phyloP scores from a whole-genome alignment of 805 yeast species.

The Candida gorgasii region DNA sequence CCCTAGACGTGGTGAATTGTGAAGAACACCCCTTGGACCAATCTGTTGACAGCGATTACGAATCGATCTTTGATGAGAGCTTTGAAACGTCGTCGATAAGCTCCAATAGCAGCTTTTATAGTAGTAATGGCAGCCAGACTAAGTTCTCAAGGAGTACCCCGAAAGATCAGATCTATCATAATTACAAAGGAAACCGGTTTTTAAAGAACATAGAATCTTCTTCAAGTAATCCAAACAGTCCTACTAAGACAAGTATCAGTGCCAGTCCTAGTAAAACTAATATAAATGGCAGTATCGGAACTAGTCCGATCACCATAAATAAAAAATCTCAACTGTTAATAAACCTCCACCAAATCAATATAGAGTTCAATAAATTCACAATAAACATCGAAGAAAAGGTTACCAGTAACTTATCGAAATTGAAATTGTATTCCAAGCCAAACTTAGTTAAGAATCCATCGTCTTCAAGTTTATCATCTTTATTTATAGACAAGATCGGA shows the following conservation, averaged over 20 bases:
- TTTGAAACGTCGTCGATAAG: slow-evolving; percentile 10
- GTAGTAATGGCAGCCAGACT: background rate
- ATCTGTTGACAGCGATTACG: slow-evolving; percentile 9
- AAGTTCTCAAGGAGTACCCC: slow-evolving; percentile 1
- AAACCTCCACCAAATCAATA: slow-evolving; percentile 4
- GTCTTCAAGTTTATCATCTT: slow-evolving; percentile 1
- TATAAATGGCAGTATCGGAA: background rate
- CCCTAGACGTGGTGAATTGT: slow-evolving; percentile 4
- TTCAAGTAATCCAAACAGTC: too few relatives aligned
- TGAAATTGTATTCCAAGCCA: background rate
- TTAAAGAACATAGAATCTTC: too few relatives aligned
- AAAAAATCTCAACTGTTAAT: slow-evolving; percentile 2
- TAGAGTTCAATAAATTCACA: slow-evolving; percentile 4
- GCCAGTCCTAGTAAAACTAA: background rate
- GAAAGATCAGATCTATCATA: background rate
- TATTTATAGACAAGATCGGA: background rate
- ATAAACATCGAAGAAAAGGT: background rate
- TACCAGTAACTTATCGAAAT: slow-evolving; percentile 1
- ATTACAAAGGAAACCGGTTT: background rate
- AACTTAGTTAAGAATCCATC: background rate
- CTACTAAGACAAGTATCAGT: background rate
- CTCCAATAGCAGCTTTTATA: slow-evolving; percentile 5
- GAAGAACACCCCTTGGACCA: slow-evolving; percentile 7
- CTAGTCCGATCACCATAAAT: background rate
- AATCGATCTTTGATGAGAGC: slow-evolving; percentile 14